Conservation (phyloP, 2,329 filamentous ascomycete species). For the Aureobasidium musti region DNA sequence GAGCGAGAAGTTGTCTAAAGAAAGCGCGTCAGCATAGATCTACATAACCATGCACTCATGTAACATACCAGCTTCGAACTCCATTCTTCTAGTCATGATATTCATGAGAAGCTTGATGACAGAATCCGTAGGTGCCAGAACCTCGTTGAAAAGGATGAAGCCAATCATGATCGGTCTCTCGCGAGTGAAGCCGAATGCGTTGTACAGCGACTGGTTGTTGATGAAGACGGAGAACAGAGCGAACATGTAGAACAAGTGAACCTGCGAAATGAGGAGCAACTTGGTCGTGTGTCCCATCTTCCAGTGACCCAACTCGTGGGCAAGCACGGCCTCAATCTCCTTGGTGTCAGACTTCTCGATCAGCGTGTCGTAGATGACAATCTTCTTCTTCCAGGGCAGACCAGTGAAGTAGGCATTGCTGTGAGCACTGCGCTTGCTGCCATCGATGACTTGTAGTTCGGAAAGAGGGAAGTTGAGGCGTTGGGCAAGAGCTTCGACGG, state of each 20-base stretch:
- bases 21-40: conserved; percentile 25
- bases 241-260: conserved; percentile 96
- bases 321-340: conserved; percentile 92
- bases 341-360: conserved; percentile 91
- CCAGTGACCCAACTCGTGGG: conserved; percentile 97
- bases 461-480: conserved; percentile 87
- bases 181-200: conserved; percentile 82
- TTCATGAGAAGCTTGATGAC: conserved; percentile 95
- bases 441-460: conserved; percentile 93
- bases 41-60: conserved; percentile 2
- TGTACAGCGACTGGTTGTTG: conserved; percentile 88
- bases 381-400: conserved; percentile 99
- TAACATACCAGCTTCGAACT: conserved; percentile 80
- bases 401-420: conserved; percentile 97
- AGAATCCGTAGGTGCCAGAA: conserved; percentile 92
- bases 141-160: conserved; percentile 96
- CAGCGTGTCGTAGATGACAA: conserved; percentile 97
- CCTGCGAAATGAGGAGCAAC: conserved; percentile 76
- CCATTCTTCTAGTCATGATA: conserved; percentile 87
- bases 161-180: conserved; percentile 92
- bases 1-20: conserved; percentile 74
- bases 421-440: conserved; percentile 83
- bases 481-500: conserved; percentile 80
- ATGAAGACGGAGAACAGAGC: conserved; percentile 96
- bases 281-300: conserved; percentile 92